These are phyloP conservation scores for Clitoria ternatea DNA, from an alignment of 306 rosid species.

Conservation along the genomic window DNA sequence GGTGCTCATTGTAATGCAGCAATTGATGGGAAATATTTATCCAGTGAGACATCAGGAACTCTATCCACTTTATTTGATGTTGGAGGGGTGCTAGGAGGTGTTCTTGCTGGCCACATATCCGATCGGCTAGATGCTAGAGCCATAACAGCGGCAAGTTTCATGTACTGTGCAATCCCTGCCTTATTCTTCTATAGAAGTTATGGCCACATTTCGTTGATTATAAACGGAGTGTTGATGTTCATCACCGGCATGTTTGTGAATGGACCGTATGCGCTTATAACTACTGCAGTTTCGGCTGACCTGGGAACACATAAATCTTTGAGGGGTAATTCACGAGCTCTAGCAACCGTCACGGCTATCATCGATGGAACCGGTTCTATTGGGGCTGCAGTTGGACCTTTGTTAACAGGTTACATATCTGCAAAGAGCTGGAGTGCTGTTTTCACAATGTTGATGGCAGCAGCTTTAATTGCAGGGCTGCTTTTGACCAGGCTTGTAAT, in stretches of 20 bases:
- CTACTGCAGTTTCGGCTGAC: constrained; percentile 96
- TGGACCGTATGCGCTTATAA: constrained; percentile 95
- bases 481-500: constrained; percentile 80
- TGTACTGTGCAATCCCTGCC: constrained; percentile 97
- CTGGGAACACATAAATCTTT: constrained; percentile 93
- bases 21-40: constrained; percentile 78
- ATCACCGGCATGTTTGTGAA: constrained; percentile 92
- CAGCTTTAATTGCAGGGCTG: constrained; percentile 89
- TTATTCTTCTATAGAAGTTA: constrained; percentile 78
- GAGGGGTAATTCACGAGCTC: constrained; percentile 80
- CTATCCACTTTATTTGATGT: constrained; percentile 91
- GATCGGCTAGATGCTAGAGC: constrained; percentile 90
- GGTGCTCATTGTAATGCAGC: constrained; percentile 50
- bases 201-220: constrained; percentile 58
- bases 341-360: constrained; percentile 93
- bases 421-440: constrained; percentile 79
- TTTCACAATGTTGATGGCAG: constrained; percentile 85
- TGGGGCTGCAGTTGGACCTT: constrained; percentile 95
- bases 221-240: constrained; percentile 66
- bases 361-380: constrained; percentile 96
- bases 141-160: constrained; percentile 96
- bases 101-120: constrained; percentile 91
- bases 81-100: constrained; percentile 94
- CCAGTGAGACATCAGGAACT: constrained; percentile 70
- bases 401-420: constrained; percentile 86